Conservation (phyloP, 225 moss, liverwort and hornwort species). For the Pseudisothecium myosuroides region DNA sequence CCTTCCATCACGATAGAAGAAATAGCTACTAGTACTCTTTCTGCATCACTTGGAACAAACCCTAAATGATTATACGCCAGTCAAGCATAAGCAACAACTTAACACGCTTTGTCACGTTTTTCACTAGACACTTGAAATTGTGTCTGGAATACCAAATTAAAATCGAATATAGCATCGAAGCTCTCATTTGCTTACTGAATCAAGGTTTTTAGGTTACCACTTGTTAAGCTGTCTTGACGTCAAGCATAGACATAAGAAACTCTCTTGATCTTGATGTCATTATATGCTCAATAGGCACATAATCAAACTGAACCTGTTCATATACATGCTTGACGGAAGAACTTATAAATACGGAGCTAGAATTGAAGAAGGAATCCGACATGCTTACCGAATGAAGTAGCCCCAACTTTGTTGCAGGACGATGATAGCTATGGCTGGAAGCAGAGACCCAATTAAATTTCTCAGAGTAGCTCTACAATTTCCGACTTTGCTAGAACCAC, state of each 20-base stretch:
- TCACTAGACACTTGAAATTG: background rate
- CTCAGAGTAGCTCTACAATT: background rate
- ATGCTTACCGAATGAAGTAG: background rate
- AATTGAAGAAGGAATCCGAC: background rate
- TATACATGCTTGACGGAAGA: background rate
- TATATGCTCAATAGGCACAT: background rate
- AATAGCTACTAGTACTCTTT: background rate
- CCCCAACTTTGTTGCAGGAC: background rate
- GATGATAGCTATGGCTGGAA: background rate
- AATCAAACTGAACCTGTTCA: background rate
- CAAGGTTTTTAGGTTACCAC: background rate
- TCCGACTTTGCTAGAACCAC: background rate
- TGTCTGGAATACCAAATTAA: background rate
- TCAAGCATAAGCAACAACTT: background rate
- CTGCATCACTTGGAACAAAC: background rate
- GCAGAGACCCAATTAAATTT: background rate
- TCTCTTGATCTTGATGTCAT: background rate
- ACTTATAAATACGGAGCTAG: background rate
- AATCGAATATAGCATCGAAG: background rate
- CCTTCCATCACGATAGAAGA: background rate
- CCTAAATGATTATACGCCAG: background rate
- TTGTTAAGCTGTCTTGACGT: background rate
- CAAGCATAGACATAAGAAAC: background rate
- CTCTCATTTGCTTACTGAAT: background rate
- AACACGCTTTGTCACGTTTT: background rate